A percentile compares a stretch with the other conserved stretches of the same genome.
phyloP scores from a whole-genome alignment of 306 rosid species.

The Vigna nakashimae region DNA sequence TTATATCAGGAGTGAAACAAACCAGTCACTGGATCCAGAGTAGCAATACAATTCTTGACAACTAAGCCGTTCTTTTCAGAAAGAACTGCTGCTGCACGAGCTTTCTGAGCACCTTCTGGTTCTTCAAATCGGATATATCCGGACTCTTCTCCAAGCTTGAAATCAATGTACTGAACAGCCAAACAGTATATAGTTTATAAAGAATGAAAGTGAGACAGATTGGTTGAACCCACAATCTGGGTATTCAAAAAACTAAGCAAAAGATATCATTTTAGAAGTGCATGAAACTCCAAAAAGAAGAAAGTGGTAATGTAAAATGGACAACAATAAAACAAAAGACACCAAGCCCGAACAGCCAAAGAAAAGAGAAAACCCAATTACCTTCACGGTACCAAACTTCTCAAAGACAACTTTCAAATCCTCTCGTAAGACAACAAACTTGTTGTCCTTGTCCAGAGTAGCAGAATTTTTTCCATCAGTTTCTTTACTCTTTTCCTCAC shows the following conservation, averaged over 20 bases:
- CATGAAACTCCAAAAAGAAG: too few relatives aligned
- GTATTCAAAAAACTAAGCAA: too few relatives aligned
- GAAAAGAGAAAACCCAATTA: constrained; percentile 35
- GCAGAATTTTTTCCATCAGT: constrained; percentile 56
- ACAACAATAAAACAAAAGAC: not conserved
- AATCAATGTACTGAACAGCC: constrained; percentile 70
- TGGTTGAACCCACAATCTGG: too few relatives aligned
- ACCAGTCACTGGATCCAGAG: constrained; percentile 87
- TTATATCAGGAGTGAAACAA: constrained; percentile 18
- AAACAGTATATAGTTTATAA: constrained; percentile 17
- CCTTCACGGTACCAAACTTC: constrained; percentile 89
- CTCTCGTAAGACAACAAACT: constrained; percentile 78
- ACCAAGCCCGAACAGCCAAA: not conserved
- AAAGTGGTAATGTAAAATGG: not conserved
- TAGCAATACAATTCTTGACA: constrained; percentile 80
- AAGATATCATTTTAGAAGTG: too few relatives aligned
- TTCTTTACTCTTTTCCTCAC: constrained; percentile 53
- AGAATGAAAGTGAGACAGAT: too few relatives aligned
- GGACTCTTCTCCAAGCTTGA: constrained; percentile 78
- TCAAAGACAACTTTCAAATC: constrained; percentile 75
- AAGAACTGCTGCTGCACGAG: constrained; percentile 85
- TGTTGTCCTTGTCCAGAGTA: constrained; percentile 57
- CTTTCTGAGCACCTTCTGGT: constrained; percentile 88
- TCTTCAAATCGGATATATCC: constrained; percentile 83
- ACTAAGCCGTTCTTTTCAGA: constrained; percentile 73